Conservation (phyloP, 2,329 filamentous ascomycete species). For the Talaromyces sp. region DNA sequence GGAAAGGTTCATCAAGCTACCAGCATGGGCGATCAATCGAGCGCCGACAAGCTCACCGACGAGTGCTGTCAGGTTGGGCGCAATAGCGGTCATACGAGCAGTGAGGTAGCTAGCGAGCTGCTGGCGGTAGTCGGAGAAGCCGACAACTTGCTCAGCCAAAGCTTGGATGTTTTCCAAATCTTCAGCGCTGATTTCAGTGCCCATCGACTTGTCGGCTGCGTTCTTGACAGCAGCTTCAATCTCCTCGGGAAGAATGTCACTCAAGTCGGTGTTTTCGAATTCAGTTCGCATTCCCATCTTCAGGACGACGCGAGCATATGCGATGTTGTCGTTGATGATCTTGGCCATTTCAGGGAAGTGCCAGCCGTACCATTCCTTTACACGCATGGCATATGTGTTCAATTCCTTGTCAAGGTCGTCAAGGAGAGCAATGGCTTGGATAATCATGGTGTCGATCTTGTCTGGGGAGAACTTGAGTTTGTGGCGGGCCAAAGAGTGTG, state of each 20-base stretch:
- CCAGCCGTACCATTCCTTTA: slow-evolving; percentile 99
- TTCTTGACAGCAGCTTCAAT: slow-evolving; percentile 88
- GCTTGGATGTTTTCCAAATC: slow-evolving; percentile 91
- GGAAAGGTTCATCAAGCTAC: slow-evolving; percentile 89
- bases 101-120: slow-evolving; percentile 86
- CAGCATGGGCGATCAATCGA: slow-evolving; percentile 88
- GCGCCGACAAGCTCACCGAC: slow-evolving; percentile 93
- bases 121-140: slow-evolving; percentile 83
- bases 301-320: slow-evolving; percentile 84
- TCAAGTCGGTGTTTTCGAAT: slow-evolving; percentile 71
- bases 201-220: slow-evolving; percentile 96
- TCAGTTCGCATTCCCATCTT: slow-evolving; percentile 86
- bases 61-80: slow-evolving; percentile 89
- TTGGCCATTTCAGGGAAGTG: slow-evolving; percentile 98
- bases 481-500: slow-evolving; percentile 92
- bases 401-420: slow-evolving; percentile 98
- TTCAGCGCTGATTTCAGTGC: slow-evolving; percentile 89
- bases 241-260: slow-evolving; percentile 90
- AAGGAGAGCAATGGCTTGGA: slow-evolving; percentile 88
- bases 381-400: slow-evolving; percentile 97
- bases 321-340: slow-evolving; percentile 95
- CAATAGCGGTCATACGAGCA: slow-evolving; percentile 92
- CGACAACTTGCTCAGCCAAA: slow-evolving; percentile 88
- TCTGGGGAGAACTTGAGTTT: slow-evolving; percentile 98
- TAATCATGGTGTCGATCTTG: slow-evolving; percentile 99